Percentiles rank a stretch among this genome's conserved stretches.
phyloP scores from a whole-genome alignment of 1,139 yeast genomes.

The Meyerozyma athensensis region DNA sequence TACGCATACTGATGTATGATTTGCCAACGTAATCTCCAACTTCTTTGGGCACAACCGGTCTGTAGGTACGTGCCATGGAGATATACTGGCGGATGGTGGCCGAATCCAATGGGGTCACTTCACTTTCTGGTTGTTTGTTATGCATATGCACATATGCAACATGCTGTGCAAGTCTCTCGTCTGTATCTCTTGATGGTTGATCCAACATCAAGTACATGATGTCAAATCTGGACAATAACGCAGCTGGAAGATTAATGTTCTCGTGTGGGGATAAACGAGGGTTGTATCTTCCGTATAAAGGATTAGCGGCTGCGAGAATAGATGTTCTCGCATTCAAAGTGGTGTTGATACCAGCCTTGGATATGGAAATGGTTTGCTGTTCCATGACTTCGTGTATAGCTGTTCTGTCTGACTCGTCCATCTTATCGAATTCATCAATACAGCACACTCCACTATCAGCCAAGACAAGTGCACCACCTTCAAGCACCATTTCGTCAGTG shows the following conservation, averaged over 20 bases:
- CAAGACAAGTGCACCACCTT: conserved; percentile 96
- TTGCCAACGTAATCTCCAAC: conserved; percentile 88
- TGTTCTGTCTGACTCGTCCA: conserved; percentile 96
- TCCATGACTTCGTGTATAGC: conserved; percentile 99
- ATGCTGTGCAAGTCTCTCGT: conserved; percentile 84
- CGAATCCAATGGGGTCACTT: conserved; percentile 73
- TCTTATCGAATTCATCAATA: conserved; percentile 97
- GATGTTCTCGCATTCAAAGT: conserved; percentile 95
- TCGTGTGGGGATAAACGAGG: conserved; percentile 88
- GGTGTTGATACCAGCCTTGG: conserved; percentile 97
- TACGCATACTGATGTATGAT: conserved; percentile 86
- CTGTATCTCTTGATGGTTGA: conserved; percentile 73
- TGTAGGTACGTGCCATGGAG: conserved; percentile 75
- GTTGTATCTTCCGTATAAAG: conserved; percentile 92
- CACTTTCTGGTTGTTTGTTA: conserved; percentile 76
- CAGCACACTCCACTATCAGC: conserved; percentile 99
- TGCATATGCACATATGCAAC: conserved; percentile 96
- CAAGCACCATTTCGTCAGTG: conserved; percentile 96
- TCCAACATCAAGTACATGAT: conserved; percentile 82
- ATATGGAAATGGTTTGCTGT: conserved; percentile 95
- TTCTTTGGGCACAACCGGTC: conserved; percentile 83
- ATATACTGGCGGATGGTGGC: conserved; percentile 81
- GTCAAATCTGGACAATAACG: conserved; percentile 92
- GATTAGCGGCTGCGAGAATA: conserved; percentile 96
- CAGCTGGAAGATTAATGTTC: conserved; percentile 95